Conservation (phyloP, 108 stramenopile species). For the Ochromonas danica region DNA sequence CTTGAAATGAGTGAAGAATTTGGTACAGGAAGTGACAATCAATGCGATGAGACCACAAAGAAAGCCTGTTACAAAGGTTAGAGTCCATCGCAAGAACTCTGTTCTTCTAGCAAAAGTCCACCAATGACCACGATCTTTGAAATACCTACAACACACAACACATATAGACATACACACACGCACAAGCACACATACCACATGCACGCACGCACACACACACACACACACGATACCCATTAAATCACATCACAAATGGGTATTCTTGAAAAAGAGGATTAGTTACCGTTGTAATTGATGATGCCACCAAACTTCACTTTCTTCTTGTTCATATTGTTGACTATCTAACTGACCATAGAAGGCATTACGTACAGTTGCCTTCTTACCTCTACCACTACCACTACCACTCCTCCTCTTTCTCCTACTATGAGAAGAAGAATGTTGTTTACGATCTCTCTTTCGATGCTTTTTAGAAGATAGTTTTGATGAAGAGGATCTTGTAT, state of each 20-base stretch:
- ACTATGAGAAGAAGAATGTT: too few species aligned
- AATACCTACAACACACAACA: not conserved
- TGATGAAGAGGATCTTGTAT: too few species aligned
- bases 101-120: constrained; percentile 24
- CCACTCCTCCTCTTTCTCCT: too few species aligned
- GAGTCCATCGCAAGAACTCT: constrained; percentile 4
- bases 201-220: too few species aligned
- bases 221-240: not conserved
- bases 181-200: too few species aligned
- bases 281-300: constrained; percentile 32
- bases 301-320: constrained; percentile 34
- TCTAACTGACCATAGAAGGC: not conserved
- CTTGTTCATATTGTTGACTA: constrained; percentile 30
- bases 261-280: not conserved
- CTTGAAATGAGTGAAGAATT: not conserved
- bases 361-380: not conserved
- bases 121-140: constrained; percentile 28
- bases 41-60: not conserved
- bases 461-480: too few species aligned
- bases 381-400: too few species aligned
- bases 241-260: not conserved
- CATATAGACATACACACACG: not conserved
- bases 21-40: not conserved
- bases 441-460: too few species aligned
- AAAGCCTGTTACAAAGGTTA: constrained; percentile 6